phyloP scores from a whole-genome alignment of 179 eudicot species.

The Drosera spatulata region DNA sequence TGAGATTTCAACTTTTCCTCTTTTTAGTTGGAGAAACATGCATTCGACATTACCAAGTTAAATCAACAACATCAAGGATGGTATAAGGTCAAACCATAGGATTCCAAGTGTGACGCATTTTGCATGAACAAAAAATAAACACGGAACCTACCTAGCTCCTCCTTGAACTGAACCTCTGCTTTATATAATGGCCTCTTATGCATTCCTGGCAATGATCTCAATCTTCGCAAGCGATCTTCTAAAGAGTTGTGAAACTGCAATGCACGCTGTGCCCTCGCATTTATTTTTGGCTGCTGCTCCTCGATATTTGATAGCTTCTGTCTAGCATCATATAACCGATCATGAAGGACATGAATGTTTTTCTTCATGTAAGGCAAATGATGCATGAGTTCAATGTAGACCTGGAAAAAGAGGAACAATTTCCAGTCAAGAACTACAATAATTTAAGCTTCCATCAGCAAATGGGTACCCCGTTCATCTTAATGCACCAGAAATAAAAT shows the following conservation, averaged over 20 bases:
- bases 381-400: slow-evolving; percentile 77
- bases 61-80: neutral
- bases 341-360: slow-evolving; percentile 54
- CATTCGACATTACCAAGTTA: too few relatives aligned
- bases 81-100: neutral
- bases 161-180: slow-evolving; percentile 80
- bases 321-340: slow-evolving; percentile 43
- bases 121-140: neutral
- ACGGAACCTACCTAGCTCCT: slow-evolving; percentile 51
- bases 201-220: slow-evolving; percentile 61
- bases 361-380: slow-evolving; percentile 79
- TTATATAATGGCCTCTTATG: slow-evolving; percentile 75
- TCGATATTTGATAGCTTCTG: slow-evolving; percentile 56
- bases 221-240: slow-evolving; percentile 62
- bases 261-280: slow-evolving; percentile 42
- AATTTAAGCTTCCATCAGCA: neutral
- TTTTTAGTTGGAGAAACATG: too few relatives aligned
- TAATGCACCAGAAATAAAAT: neutral
- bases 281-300: slow-evolving; percentile 48
- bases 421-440: neutral
- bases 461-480: neutral
- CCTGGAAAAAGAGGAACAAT: slow-evolving; percentile 23
- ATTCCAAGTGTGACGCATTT: neutral
- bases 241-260: slow-evolving; percentile 32
- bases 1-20: too few relatives aligned